A percentile compares a stretch with the other conserved stretches of the same genome.
These are phyloP conservation scores for Paramecium bursaria DNA, from an alignment of 73 alveolate genomes.

Conservation along the genomic window DNA sequence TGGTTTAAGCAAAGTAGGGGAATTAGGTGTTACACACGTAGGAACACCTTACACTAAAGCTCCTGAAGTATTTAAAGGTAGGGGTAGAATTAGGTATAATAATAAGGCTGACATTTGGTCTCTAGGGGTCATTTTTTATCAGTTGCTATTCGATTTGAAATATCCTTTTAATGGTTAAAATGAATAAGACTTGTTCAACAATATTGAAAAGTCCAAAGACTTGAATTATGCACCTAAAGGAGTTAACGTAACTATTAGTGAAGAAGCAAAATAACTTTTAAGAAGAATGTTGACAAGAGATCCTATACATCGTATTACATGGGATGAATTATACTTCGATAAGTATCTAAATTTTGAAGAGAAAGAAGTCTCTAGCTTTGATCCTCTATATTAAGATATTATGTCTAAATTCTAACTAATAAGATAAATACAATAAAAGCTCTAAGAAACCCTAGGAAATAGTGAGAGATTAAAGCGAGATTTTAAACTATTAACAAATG, in stretches of 20 bases:
- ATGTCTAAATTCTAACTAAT: conserved; percentile 5
- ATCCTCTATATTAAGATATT: background rate
- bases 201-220: conserved; percentile 42
- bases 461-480: conserved; percentile 41
- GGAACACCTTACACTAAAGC: conserved; percentile 73
- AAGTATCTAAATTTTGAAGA: conserved; percentile 43
- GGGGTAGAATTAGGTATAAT: conserved; percentile 56
- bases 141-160: conserved; percentile 61
- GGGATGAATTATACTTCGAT: conserved; percentile 40
- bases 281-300: conserved; percentile 48
- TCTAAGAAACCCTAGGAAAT: conserved; percentile 45
- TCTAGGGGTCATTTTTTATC: conserved; percentile 63
- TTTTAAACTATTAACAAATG: conserved; percentile 1
- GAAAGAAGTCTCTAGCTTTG: background rate
- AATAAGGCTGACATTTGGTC: conserved; percentile 72
- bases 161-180: conserved; percentile 63
- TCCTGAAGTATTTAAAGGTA: conserved; percentile 69
- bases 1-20: conserved; percentile 60
- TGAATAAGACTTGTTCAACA: conserved; percentile 59
- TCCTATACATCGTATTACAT: conserved; percentile 20
- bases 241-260: conserved; percentile 13
- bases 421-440: background rate
- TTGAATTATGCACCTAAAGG: conserved; percentile 4
- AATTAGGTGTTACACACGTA: conserved; percentile 52
- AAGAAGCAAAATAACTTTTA: conserved; percentile 30